Base-by-base conservation (phyloP, 345 rosid species). In the Microcos paniculata region DNA sequence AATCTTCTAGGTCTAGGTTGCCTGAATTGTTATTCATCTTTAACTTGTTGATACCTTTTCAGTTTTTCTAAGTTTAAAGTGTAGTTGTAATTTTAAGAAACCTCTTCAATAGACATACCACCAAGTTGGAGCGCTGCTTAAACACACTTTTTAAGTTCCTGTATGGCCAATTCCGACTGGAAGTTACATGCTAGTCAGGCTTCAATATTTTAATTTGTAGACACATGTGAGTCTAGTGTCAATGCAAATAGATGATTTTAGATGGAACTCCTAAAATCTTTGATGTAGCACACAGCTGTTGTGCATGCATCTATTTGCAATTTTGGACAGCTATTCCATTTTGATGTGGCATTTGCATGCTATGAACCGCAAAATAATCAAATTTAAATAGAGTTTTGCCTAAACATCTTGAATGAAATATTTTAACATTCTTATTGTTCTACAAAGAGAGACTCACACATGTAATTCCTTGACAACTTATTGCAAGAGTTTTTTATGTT, bases 401-500 rank as follows among this genome's bases (percentile, higher is more conserved):
- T 23, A 33, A 65, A 30, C 30, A 65, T 42, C 31, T 9, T 42
- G 31, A 65, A 65, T 14, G 46, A 65, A 63, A 65, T 21, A n/a
- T 23, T 42, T 51, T 65, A 23, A 65, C 51, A 12, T 33, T 62
- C 45, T 18, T 11, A 65, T 42, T 30, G 0, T 14, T 40, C 28
- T 12, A 64, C 40, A 33, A 48, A 64, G 13, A 19, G 15, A 19
- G 18, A 8, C 46, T 18, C 67, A 35, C 35, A 31, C 11, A 6
- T 35, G 7, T 19, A 30, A 64, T n/a, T 40, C 69, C 30, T 21
- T 40, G 30, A 38, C 16, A 38, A 64, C 28, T 40, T 30, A 18
- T 61, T 61, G 64, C 64, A 59, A 59, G 62, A 35, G 67, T 8
- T 62, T 15, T n/a, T 63, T 63, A n/a, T 63, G 8, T n/a, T 28